phyloP scores from a whole-genome alignment of 148 eudicot species.

The Pharnaceum exiguum region DNA sequence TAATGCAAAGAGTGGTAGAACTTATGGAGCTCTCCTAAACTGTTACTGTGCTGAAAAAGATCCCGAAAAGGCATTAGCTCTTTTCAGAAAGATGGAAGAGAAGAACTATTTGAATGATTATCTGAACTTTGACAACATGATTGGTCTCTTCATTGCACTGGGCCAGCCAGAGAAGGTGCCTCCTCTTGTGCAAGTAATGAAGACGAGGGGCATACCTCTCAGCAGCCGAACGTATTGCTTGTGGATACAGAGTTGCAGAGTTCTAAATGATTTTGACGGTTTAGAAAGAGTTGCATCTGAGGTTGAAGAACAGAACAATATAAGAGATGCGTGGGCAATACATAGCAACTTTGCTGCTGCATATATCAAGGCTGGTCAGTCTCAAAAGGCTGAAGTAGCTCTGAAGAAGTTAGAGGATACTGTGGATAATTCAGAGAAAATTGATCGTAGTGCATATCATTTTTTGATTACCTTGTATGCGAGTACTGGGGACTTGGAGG shows the following conservation, averaged over 20 bases:
- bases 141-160: slow-evolving; percentile 38
- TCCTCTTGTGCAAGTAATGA: slow-evolving; percentile 39
- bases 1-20: slow-evolving; percentile 35
- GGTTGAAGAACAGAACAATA: slow-evolving; percentile 19
- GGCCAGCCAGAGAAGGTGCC: slow-evolving; percentile 31
- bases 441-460: slow-evolving; percentile 35
- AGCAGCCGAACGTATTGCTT: slow-evolving; percentile 31
- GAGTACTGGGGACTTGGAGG: slow-evolving; percentile 31
- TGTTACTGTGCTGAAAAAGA: slow-evolving; percentile 44
- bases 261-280: slow-evolving; percentile 37
- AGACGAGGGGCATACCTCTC: slow-evolving; percentile 27
- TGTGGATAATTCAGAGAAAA: slow-evolving; percentile 16
- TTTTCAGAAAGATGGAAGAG: slow-evolving; percentile 41
- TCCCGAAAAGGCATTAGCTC: slow-evolving; percentile 31
- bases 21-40: slow-evolving; percentile 53
- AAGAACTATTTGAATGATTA: background rate
- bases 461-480: slow-evolving; percentile 42
- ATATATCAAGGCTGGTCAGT: slow-evolving; percentile 30
- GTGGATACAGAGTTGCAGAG: slow-evolving; percentile 36
- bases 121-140: slow-evolving; percentile 44
- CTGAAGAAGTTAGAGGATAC: slow-evolving; percentile 37
- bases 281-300: slow-evolving; percentile 52
- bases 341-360: slow-evolving; percentile 45
- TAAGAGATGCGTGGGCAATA: slow-evolving; percentile 35
- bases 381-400: slow-evolving; percentile 33